Percentiles rank a stretch among this genome's conserved stretches.
phyloP scores from a whole-genome alignment of 805 yeast species.

The Pachysolen tannophilus region DNA sequence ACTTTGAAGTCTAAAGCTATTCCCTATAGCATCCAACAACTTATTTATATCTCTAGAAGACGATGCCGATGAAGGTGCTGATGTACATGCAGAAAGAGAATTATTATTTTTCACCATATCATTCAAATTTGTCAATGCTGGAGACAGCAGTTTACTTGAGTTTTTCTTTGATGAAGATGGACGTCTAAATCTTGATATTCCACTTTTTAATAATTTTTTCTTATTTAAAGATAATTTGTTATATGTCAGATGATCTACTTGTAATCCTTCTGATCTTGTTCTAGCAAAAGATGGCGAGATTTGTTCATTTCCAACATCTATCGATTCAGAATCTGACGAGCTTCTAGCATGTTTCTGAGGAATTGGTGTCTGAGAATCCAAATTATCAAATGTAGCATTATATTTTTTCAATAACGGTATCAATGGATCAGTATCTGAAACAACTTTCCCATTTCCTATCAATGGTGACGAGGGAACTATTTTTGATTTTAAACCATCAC shows the following conservation, averaged over 20 bases:
- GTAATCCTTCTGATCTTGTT: slow-evolving; percentile 28
- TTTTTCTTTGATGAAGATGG: not conserved
- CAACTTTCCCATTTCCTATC: slow-evolving; percentile 16
- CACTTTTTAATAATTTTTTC: slow-evolving; percentile 3
- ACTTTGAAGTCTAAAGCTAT: slow-evolving; percentile 5
- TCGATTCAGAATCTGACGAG: slow-evolving; percentile 21
- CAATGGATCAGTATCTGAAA: slow-evolving; percentile 13
- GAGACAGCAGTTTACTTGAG: not conserved
- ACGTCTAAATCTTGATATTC: not conserved
- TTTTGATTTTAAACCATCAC: slow-evolving; percentile 10
- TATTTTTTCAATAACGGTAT: slow-evolving; percentile 29
- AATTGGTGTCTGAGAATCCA: slow-evolving; percentile 25
- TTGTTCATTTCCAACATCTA: slow-evolving; percentile 15
- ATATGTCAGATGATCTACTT: too few species aligned
- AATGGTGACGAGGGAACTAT: slow-evolving; percentile 36
- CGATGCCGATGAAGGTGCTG: too few species aligned
- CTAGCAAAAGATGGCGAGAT: slow-evolving; percentile 28
- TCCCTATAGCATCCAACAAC: slow-evolving; percentile 8
- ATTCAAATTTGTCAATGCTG: not conserved
- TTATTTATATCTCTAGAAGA: slow-evolving; percentile 7
- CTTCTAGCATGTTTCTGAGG: slow-evolving; percentile 23
- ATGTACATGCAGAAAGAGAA: slow-evolving; percentile 2
- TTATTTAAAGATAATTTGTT: slow-evolving; percentile 7
- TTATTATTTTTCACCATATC: not conserved
- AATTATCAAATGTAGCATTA: slow-evolving; percentile 27